These are phyloP conservation scores for Iberis pinnata DNA, from an alignment of 345 rosid species.

Conservation along the genomic window DNA sequence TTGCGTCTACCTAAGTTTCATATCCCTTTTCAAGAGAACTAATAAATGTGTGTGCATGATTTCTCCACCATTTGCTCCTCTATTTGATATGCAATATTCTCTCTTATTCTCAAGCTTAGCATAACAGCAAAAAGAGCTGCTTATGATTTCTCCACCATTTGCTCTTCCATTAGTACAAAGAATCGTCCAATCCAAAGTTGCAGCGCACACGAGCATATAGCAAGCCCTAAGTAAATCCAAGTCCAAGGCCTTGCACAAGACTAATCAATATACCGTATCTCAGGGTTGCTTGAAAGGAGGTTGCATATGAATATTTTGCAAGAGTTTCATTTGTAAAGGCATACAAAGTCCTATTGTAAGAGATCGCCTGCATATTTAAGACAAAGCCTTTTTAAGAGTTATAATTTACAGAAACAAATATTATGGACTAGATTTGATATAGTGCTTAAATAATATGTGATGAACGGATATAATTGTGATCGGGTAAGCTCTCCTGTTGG, in stretches of 20 bases:
- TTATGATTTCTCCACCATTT: conserved; percentile 86
- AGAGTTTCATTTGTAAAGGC: conserved; percentile 95
- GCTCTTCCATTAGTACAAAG: conserved; percentile 50
- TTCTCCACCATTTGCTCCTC: conserved; percentile 97
- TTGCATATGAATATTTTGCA: conserved; percentile 96
- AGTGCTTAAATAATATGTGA: conserved; percentile 88
- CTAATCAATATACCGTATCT: conserved; percentile 89
- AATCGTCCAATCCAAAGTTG: conserved; percentile 95
- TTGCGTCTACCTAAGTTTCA: conserved; percentile 61
- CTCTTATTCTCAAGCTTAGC: conserved; percentile 77
- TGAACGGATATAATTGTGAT: conserved; percentile 67
- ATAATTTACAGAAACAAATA: background rate
- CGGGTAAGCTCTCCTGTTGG: conserved; percentile 68
- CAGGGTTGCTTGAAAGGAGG: conserved; percentile 91
- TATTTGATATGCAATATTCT: conserved; percentile 85
- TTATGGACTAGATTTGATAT: conserved; percentile 7
- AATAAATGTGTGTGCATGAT: conserved; percentile 90
- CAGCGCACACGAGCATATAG: conserved; percentile 92
- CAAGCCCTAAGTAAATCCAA: conserved; percentile 98
- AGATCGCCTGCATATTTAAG: conserved; percentile 66
- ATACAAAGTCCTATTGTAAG: conserved; percentile 76
- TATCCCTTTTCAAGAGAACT: conserved; percentile 86
- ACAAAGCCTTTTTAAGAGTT: conserved; percentile 9
- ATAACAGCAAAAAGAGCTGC: conserved; percentile 88
- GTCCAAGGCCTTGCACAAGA: conserved; percentile 99